A percentile compares a stretch with the other conserved stretches of the same genome.
These are phyloP conservation scores for Cryptococcus sp. DNA, from an alignment of 1,284 basidiomycete genomes.

Conservation along the genomic window DNA sequence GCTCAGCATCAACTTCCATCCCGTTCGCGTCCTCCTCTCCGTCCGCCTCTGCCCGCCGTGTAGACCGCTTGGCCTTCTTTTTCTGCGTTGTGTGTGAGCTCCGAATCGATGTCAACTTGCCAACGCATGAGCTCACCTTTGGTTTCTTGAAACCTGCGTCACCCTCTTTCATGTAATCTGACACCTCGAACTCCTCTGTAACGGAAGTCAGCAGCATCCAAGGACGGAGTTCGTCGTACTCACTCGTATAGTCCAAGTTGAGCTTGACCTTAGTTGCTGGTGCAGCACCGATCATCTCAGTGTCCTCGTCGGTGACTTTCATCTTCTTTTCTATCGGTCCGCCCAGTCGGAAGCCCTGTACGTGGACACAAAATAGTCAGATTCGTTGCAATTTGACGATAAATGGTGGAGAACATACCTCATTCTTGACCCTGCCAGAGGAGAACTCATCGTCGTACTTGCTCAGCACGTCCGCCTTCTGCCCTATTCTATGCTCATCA, in stretches of 20 bases:
- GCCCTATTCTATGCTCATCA: slow-evolving; percentile 64
- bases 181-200: slow-evolving; percentile 80
- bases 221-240: slow-evolving; percentile 43
- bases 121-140: slow-evolving; percentile 61
- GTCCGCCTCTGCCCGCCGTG: slow-evolving; percentile 67
- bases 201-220: not conserved
- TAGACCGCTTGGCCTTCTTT: slow-evolving; percentile 79
- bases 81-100: slow-evolving; percentile 59
- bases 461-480: slow-evolving; percentile 78
- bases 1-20: slow-evolving; percentile 78
- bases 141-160: slow-evolving; percentile 92
- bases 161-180: slow-evolving; percentile 88
- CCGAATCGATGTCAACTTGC: not conserved
- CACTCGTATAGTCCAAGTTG: slow-evolving; percentile 88
- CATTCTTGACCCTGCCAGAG: slow-evolving; percentile 52
- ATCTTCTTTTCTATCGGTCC: slow-evolving; percentile 50
- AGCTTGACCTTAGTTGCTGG: slow-evolving; percentile 55
- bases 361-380: not conserved
- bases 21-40: slow-evolving; percentile 61
- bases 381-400: slow-evolving; percentile 4
- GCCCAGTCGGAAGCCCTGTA: slow-evolving; percentile 77
- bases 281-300: slow-evolving; percentile 56
- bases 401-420: slow-evolving; percentile 56
- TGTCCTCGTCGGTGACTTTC: slow-evolving; percentile 58
- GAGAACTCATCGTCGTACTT: slow-evolving; percentile 90